Conservation (phyloP, 495 filamentous ascomycete genomes). For the Articulospora tetracladia region DNA sequence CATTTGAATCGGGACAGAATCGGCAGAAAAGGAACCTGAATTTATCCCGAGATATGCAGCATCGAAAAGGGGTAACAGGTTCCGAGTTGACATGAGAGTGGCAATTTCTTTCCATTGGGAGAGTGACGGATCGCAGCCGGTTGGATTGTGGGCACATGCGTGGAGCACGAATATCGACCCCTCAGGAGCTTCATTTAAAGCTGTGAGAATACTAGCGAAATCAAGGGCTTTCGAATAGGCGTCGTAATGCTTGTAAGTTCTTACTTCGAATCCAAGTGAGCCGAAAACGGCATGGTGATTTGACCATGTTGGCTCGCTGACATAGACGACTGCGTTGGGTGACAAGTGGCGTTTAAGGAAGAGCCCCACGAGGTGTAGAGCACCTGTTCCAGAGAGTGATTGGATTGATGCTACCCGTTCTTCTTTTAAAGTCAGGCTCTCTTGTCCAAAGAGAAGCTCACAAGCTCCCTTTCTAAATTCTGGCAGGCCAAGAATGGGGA, state of each 20-base stretch:
- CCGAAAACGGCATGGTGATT: conserved; percentile 48
- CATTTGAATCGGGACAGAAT: conserved; percentile 50
- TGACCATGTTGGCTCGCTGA: conserved; percentile 35
- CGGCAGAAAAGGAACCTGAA: conserved; percentile 45
- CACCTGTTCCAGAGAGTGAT: conserved; percentile 58
- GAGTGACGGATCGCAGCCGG: conserved; percentile 46
- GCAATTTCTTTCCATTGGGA: conserved; percentile 53
- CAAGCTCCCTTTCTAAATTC: neutral
- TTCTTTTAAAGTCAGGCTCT: no score
- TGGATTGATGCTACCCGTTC: conserved; percentile 47
- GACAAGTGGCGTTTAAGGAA: conserved; percentile 27
- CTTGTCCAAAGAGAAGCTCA: neutral
- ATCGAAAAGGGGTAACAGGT: conserved; percentile 53
- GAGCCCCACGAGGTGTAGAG: conserved; percentile 52
- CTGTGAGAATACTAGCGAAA: conserved; percentile 5
- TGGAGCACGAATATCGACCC: conserved; percentile 47
- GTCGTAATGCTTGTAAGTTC: conserved; percentile 30
- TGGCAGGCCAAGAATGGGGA: conserved; percentile 32
- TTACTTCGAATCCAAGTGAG: conserved; percentile 37
- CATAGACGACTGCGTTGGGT: neutral
- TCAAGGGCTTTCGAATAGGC: conserved; percentile 50
- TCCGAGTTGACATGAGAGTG: conserved; percentile 44
- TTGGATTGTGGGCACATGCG: conserved; percentile 54
- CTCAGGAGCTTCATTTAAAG: conserved; percentile 32
- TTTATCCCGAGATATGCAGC: conserved; percentile 56